Evolutionary conservation across 352 stramenopile species (phyloP), one percentile per base, ranked within the genome.

Genomic region (Chrysophaeum taylorii): DNA sequence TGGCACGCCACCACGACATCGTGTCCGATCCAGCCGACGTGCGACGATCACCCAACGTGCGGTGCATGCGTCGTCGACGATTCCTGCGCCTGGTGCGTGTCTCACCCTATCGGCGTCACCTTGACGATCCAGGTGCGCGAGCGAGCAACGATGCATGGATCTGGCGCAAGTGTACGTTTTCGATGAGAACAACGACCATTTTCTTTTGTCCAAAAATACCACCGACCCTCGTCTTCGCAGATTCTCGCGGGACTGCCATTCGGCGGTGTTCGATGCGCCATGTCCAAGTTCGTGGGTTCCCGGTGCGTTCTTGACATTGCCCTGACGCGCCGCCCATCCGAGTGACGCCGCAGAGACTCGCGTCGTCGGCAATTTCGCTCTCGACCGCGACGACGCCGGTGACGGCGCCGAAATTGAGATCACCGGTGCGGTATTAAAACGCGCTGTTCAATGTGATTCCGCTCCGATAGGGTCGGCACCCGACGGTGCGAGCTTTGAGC

Each of bases 41-140:
- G 75, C 69, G 71, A 78, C 15, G 70, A 79, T 35, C 45, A 73
- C 38, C n/a, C 50, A 18, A 52, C 45, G n/a, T 93, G 87, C 52
- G 75, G 70, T 0, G 64, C 25, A 21, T 93, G 87, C 43, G 75
- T 82, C 0, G 72, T 41, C 15, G 79, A 73, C 18, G 52, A 75
- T 21, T 64, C 81, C 52, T 94, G 87, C 64, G 82, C 84, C 9
- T 94, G 87, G 87, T 94, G 87, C 68, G 80, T 85, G 1, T 87
- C 80, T n/a, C n/a, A n/a, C n/a, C n/a, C n/a, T n/a, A n/a, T n/a
- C n/a, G n/a, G n/a, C n/a, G n/a, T n/a, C n/a, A n/a, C n/a, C n/a
- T n/a, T n/a, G n/a, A n/a, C n/a, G n/a, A n/a, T n/a, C n/a, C n/a
- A n/a, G n/a, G n/a, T n/a, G n/a, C n/a, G n/a, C n/a, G n/a, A n/a